phyloP scores from a whole-genome alignment of 164 flowering plant genomes.

The Akebia trifoliata region DNA sequence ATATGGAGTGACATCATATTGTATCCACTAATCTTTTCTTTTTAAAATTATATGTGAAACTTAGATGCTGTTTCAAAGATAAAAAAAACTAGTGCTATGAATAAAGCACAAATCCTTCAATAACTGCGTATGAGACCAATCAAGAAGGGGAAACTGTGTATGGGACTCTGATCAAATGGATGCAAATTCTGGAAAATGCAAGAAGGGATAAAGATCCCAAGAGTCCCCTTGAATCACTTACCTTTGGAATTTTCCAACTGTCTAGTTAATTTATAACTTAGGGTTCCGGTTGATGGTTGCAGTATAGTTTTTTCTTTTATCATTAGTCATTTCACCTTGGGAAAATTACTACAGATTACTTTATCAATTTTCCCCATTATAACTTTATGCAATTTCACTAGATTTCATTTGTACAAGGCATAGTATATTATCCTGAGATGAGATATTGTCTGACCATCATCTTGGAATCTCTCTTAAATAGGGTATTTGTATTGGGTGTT shows the following conservation, averaged over 20 bases:
- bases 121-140: background rate
- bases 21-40: too few relatives aligned
- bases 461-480: constrained; percentile 48
- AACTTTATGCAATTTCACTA: constrained; percentile 9
- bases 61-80: too few relatives aligned
- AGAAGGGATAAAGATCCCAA: background rate
- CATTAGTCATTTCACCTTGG: background rate
- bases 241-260: background rate
- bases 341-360: background rate
- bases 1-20: too few relatives aligned
- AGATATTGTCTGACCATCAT: constrained; percentile 35
- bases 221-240: background rate
- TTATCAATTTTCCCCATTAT: constrained; percentile 5
- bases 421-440: constrained; percentile 19
- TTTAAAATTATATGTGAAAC: too few relatives aligned
- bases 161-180: too few relatives aligned
- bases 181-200: background rate
- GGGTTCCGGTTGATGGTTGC: background rate
- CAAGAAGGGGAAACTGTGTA: too few relatives aligned
- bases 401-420: constrained; percentile 22
- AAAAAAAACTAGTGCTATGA: too few relatives aligned
- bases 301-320: background rate
- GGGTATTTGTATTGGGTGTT: constrained; percentile 45
- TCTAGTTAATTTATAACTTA: background rate
- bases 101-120: background rate